Evolutionary conservation across 2,329 filamentous ascomycete genomes (phyloP).

Genomic region (Arthrinium phaeospermum): DNA sequence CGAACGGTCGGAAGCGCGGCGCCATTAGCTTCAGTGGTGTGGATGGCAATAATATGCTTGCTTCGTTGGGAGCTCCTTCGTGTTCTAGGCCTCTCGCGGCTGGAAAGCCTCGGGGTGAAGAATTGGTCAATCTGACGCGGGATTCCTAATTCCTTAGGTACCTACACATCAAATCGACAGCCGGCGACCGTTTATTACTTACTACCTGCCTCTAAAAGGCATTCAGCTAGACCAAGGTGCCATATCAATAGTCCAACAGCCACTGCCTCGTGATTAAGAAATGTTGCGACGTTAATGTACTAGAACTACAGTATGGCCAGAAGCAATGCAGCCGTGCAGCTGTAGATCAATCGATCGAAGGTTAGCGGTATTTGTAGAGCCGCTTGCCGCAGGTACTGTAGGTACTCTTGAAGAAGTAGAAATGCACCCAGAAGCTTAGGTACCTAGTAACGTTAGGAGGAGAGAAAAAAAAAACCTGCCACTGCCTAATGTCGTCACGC

Average conservation of each 20-base stretch:
- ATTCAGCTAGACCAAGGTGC: background rate
- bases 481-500: conserved; percentile 9
- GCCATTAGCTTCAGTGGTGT: conserved; percentile 10
- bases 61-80: background rate
- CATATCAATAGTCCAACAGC: background rate
- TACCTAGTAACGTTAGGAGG: too few species aligned
- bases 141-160: background rate
- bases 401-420: background rate
- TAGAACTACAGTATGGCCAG: background rate
- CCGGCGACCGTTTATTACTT: background rate
- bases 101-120: background rate
- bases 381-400: background rate
- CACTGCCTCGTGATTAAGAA: background rate
- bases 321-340: background rate
- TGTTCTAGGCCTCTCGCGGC: conserved; percentile 8
- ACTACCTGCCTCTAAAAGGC: background rate
- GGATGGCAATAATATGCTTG: conserved; percentile 4
- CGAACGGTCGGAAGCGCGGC: conserved; percentile 17
- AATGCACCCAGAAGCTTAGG: background rate
- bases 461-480: background rate
- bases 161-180: background rate
- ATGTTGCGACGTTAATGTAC: background rate
- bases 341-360: background rate
- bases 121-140: background rate
- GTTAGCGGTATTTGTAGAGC: background rate